These are phyloP conservation scores for Exserohilum rostratum DNA, from an alignment of 2,329 filamentous ascomycete genomes.

Conservation along the genomic window DNA sequence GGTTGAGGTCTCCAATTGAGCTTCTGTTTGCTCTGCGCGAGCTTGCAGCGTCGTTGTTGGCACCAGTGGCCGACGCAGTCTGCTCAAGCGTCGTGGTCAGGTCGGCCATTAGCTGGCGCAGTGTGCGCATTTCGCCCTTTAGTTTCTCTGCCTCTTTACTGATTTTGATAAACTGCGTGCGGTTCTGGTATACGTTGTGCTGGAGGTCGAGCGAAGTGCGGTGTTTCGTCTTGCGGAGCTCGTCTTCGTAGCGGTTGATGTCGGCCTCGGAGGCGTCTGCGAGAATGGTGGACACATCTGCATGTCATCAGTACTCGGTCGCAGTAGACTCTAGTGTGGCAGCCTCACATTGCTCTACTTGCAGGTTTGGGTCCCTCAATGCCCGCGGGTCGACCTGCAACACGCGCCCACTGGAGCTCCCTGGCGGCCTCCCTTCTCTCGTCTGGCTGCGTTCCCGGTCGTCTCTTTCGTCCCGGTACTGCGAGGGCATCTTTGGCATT, in stretches of 20 bases:
- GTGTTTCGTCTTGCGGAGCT: slow-evolving; percentile 76
- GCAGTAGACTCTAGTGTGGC: not conserved
- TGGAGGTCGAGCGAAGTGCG: slow-evolving; percentile 84
- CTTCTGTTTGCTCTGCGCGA: slow-evolving; percentile 74
- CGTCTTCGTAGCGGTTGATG: slow-evolving; percentile 79
- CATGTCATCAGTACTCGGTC: slow-evolving; percentile 10
- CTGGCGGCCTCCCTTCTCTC: slow-evolving; percentile 56
- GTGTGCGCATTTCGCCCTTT: slow-evolving; percentile 91
- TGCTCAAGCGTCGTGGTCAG: slow-evolving; percentile 64
- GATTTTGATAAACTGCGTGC: slow-evolving; percentile 98
- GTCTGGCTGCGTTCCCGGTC: slow-evolving; percentile 54
- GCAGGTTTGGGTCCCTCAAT: slow-evolving; percentile 78
- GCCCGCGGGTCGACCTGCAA: slow-evolving; percentile 77
- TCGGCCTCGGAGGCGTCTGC: slow-evolving; percentile 87
- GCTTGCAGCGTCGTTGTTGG: slow-evolving; percentile 45
- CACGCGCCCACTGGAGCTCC: slow-evolving; percentile 51
- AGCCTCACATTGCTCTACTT: slow-evolving; percentile 75
- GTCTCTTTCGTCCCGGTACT: slow-evolving; percentile 62
- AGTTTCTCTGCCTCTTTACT: slow-evolving; percentile 98
- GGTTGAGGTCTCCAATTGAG: slow-evolving; percentile 78
- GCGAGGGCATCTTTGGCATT: slow-evolving; percentile 66
- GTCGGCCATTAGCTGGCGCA: slow-evolving; percentile 90
- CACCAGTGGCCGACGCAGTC: slow-evolving; percentile 51
- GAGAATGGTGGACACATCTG: slow-evolving; percentile 71
- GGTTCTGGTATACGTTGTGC: slow-evolving; percentile 95